Conservation (phyloP, 305 asterid genomes). For the Solanum chacoense region DNA sequence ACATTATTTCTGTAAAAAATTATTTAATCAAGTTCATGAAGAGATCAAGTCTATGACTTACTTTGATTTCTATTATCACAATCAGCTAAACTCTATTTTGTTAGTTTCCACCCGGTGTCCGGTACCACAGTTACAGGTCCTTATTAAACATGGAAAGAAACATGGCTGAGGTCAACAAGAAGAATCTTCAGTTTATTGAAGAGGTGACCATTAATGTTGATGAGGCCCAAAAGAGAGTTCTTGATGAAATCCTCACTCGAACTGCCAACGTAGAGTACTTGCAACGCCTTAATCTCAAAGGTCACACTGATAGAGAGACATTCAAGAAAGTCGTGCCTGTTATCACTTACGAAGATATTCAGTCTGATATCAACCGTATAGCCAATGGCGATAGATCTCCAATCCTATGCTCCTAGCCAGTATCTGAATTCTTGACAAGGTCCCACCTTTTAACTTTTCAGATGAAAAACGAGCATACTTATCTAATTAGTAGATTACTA, state of each 20-base stretch:
- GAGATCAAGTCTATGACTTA: too few relatives aligned
- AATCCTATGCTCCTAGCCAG: too few relatives aligned
- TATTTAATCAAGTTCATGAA: too few relatives aligned
- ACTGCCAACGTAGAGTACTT: slow-evolving; percentile 33
- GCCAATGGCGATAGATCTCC: too few relatives aligned
- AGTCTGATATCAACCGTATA: too few relatives aligned
- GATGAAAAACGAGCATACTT: too few relatives aligned
- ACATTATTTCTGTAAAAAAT: too few relatives aligned
- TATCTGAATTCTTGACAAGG: too few relatives aligned
- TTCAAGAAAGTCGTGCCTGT: slow-evolving; percentile 29
- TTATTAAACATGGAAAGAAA: neutral
- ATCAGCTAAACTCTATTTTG: neutral
- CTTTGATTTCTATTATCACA: too few relatives aligned
- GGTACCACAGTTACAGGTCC: neutral
- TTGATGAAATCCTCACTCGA: slow-evolving; percentile 19
- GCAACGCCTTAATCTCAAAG: slow-evolving; percentile 17
- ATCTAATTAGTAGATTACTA: too few relatives aligned
- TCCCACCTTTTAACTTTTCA: too few relatives aligned
- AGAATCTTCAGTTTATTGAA: slow-evolving; percentile 9
- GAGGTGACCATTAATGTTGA: slow-evolving; percentile 8
- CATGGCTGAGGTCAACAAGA: neutral
- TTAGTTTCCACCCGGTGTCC: neutral
- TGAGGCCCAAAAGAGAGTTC: slow-evolving; percentile 21
- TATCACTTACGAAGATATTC: slow-evolving; percentile 12
- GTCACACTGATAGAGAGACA: slow-evolving; percentile 21